phyloP scores from a whole-genome alignment of 441 rosid species.

The Mallotus japonicus region DNA sequence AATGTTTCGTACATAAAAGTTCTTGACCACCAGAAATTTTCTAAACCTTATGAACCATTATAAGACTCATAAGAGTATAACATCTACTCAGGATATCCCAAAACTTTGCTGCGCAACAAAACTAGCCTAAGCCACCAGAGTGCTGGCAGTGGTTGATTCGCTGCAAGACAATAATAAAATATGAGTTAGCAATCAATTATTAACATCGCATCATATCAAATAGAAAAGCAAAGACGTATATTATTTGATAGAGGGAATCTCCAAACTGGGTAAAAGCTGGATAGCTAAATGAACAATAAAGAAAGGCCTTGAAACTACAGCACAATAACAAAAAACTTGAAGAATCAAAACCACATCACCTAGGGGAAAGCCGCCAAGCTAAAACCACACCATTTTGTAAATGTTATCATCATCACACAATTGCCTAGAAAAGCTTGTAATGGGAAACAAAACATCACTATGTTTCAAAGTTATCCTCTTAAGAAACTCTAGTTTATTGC shows the following conservation, averaged over 20 bases:
- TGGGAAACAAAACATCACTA: no score
- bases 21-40: not conserved
- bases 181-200: not conserved
- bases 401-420: not conserved
- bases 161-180: slow-evolving; percentile 33
- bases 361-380: no score
- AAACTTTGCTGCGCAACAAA: slow-evolving; percentile 3
- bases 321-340: no score
- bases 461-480: no score
- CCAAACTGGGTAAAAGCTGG: not conserved
- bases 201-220: not conserved
- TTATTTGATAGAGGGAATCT: not conserved
- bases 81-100: not conserved
- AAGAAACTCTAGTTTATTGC: no score
- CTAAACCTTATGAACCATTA: slow-evolving; percentile 5
- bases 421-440: no score
- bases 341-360: no score
- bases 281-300: no score
- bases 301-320: no score
- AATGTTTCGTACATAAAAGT: not conserved
- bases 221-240: not conserved
- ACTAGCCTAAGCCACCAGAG: slow-evolving; percentile 62
- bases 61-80: not conserved
- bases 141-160: slow-evolving; percentile 86
- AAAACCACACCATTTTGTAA: not conserved